Evolutionary conservation across 495 filamentous ascomycete species (phyloP).

Genomic region (Pseudoneurospora amorphoporcata): DNA sequence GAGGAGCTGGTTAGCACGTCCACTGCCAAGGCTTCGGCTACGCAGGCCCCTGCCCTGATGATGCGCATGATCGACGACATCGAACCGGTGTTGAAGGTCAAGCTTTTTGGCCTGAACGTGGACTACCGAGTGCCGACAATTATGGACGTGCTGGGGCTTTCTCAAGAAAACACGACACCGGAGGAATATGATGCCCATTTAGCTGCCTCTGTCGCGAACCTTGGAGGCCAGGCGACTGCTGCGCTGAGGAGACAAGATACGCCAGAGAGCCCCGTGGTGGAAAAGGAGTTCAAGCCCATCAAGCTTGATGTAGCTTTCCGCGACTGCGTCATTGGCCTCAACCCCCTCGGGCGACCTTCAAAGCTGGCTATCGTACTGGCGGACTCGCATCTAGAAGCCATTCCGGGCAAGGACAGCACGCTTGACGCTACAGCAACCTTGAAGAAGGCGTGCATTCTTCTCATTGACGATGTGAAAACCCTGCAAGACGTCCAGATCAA

Average conservation of each 20-base stretch:
- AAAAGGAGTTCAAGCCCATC: constrained; percentile 31
- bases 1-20: constrained; percentile 54
- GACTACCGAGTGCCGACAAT: constrained; percentile 81
- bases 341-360: constrained; percentile 63
- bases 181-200: constrained; percentile 68
- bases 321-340: constrained; percentile 77
- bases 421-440: constrained; percentile 54
- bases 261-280: not conserved
- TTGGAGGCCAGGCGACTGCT: constrained; percentile 50
- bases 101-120: constrained; percentile 65
- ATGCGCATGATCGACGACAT: constrained; percentile 87
- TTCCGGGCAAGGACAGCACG: constrained; percentile 49
- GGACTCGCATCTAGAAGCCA: constrained; percentile 55
- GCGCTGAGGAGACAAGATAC: constrained; percentile 26
- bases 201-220: constrained; percentile 66
- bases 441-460: constrained; percentile 67
- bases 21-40: constrained; percentile 17
- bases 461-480: constrained; percentile 57
- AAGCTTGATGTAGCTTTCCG: constrained; percentile 64
- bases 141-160: constrained; percentile 63
- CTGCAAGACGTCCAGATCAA: constrained; percentile 33
- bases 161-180: constrained; percentile 49
- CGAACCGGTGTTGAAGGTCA: constrained; percentile 80
- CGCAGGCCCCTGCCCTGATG: constrained; percentile 39
- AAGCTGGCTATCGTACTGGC: constrained; percentile 72